Evolutionary conservation across 768 basidiomycete species (phyloP).

Genomic region (Termitomyces sp.): DNA sequence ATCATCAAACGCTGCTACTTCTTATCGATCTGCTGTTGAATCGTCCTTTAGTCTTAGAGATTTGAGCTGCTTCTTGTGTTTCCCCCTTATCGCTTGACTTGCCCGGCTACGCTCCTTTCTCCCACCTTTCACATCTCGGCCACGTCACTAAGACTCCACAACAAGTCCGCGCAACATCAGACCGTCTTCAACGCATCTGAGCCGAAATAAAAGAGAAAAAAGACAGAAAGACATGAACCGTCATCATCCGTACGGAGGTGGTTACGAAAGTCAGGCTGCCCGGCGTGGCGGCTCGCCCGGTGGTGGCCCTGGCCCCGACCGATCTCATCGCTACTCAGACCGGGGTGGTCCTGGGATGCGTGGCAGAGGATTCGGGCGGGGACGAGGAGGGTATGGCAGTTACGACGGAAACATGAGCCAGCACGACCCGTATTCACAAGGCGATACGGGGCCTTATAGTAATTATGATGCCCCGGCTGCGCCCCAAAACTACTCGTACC

Average conservation of each 20-base stretch:
- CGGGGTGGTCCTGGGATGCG: slow-evolving; percentile 51
- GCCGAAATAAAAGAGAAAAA: slow-evolving; percentile 29
- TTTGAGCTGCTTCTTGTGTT: slow-evolving; percentile 23
- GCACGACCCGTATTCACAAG: slow-evolving; percentile 47
- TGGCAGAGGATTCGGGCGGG: slow-evolving; percentile 45
- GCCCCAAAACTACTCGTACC: slow-evolving; percentile 62
- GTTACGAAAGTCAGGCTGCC: slow-evolving; percentile 47
- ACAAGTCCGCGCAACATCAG: slow-evolving; percentile 8
- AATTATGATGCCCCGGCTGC: slow-evolving; percentile 50
- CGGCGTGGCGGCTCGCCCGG: slow-evolving; percentile 64
- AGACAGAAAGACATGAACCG: slow-evolving; percentile 63
- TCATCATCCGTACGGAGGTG: slow-evolving; percentile 80
- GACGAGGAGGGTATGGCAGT: slow-evolving; percentile 48
- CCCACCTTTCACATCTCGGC: slow-evolving; percentile 10
- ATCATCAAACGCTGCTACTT: slow-evolving; percentile 27
- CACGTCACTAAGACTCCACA: slow-evolving; percentile 30
- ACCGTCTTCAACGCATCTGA: slow-evolving; percentile 17
- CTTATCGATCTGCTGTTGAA: slow-evolving; percentile 14
- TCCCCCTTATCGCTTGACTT: slow-evolving; percentile 13
- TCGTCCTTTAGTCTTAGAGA: slow-evolving; percentile 20
- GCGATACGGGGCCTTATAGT: slow-evolving; percentile 63
- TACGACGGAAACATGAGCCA: slow-evolving; percentile 52
- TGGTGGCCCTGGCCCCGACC: slow-evolving; percentile 69
- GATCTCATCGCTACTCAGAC: slow-evolving; percentile 57
- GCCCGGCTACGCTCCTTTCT: slow-evolving; percentile 3